Base-by-base conservation (phyloP, 1,284 basidiomycete species). In the Cutaneotrichosporon sp. region DNA sequence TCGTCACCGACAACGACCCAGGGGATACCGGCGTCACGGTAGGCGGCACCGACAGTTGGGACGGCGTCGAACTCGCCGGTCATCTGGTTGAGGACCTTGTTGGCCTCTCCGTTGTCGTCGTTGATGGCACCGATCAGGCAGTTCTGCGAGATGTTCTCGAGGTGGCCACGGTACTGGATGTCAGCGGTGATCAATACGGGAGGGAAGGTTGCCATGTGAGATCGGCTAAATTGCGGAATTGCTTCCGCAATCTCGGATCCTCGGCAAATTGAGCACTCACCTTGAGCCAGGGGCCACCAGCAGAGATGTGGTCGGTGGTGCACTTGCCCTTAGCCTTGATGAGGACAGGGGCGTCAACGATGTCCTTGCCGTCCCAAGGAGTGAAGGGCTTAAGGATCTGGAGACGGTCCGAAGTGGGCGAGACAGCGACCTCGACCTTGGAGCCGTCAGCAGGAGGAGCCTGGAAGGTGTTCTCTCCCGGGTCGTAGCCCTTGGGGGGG, bases 281-380 rank as follows among this genome's bases (percentile, higher is more conserved):
- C 80, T 97, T 97, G 79, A 97, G 83, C 94, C 94, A 98, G 41
- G 94, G 94, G 55, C 94, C 94, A 80, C 92, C 94, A 24, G 49
- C 41, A 8, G 68, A 67, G 60, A 67, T 78, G 70, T 78, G 77
- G 65, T 80, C 79, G 59, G 79, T 81, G 61, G 79, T 97, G 87
- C 96, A 99, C 82, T 99, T 98, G 83, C 96, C 96, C 80, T 86
- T 82, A 61, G 90, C 94, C 84, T 98, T 97, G 83, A 98, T 97
- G 69, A 98, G 80, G 61, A 98, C 81, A 38, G 93, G 93, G 65
- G 94, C 82, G 70, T 91, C 87, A 52, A 82, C 79, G 51, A 91
- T 88, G 50, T 90, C 85, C 84, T 96, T 88, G 61, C 92, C 91
- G 75, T 96, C 83, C 91, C 91, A 98, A 45, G 87, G 79, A 72